phyloP scores from a whole-genome alignment of 2,329 filamentous ascomycete species.

The Stachybotrys chlorohalonatus region DNA sequence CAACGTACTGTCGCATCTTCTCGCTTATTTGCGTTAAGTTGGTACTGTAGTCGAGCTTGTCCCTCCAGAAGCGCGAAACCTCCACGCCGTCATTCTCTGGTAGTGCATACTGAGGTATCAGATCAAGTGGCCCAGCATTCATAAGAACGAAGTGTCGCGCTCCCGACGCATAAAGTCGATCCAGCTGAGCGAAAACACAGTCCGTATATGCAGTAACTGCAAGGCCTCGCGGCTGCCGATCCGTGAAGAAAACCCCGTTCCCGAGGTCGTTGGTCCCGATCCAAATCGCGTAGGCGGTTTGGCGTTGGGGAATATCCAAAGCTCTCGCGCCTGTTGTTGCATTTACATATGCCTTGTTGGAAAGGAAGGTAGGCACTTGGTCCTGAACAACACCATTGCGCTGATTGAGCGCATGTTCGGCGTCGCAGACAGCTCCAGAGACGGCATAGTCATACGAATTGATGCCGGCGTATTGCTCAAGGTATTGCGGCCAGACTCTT shows the following conservation, averaged over 20 bases:
- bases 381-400: neutral
- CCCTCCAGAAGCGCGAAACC: neutral
- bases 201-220: neutral
- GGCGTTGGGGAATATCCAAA: neutral
- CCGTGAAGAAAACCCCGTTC: neutral
- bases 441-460: conserved; percentile 1
- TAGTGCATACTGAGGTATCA: neutral
- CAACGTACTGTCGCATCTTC: conserved; percentile 1
- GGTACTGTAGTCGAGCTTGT: neutral
- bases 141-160: neutral
- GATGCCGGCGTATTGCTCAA: conserved; percentile 1
- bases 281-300: conserved; percentile 1
- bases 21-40: conserved; percentile 1
- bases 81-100: neutral
- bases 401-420: neutral
- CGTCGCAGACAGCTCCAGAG: neutral
- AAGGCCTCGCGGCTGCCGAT: neutral
- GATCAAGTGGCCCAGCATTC: neutral
- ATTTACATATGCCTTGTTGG: neutral
- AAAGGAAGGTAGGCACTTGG: neutral
- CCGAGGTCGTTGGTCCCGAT: conserved; percentile 1
- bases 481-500: neutral
- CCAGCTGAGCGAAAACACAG: neutral
- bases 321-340: neutral
- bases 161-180: neutral